Base-by-base conservation (phyloP, 2,329 filamentous ascomycete species). In the Talaromyces verruculosus region DNA sequence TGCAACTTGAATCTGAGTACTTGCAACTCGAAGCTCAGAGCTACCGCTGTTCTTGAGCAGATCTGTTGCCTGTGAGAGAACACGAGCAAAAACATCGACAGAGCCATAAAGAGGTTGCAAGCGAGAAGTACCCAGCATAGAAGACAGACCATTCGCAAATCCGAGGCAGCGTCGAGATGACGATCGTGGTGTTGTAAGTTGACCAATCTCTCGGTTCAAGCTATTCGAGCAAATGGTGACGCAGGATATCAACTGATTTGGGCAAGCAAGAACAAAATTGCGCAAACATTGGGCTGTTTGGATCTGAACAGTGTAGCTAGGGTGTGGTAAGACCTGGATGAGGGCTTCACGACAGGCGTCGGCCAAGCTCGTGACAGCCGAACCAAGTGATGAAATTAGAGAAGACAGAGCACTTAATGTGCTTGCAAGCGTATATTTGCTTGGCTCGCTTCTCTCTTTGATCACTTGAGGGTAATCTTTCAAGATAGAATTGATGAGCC, bases 171-270 rank as follows among this genome's bases (percentile, higher is more conserved):
- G 87, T 66, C 92, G 86, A 19, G 92, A 89, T 0, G 91, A 93
- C 73, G 92, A 91, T 62, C 92, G 86, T 6, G 88, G 90, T 0
- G 88, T 88, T 15, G 85, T 87, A 6, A 98, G 84, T 51, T 95
- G 85, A 33, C 89, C 89, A 33, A 99, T 84, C 74, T 99, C 95
- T 68, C 95, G 86, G 68, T 88, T 91, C 67, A 99, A 85, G 75
- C 92, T 97, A 77, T 97, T 97, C 90, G 98, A 93, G 77, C 93
- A 98, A 55, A 98, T 91, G 0, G 94, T 96, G 19, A 98, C 88
- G 69, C 93, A 95, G 2, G 92, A 91, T 5, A 98, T 82, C 5
- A 99, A 86, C 74, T 98, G 94, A 71, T 96, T 91, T 4, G 95
- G 95, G 71, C 93, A 97, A 15, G 93, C 93, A 51, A 97, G 83